These are phyloP conservation scores for Saksenaea oblongispora DNA, from an alignment of 371 early-diverging fungal genomes.

Conservation along the genomic window DNA sequence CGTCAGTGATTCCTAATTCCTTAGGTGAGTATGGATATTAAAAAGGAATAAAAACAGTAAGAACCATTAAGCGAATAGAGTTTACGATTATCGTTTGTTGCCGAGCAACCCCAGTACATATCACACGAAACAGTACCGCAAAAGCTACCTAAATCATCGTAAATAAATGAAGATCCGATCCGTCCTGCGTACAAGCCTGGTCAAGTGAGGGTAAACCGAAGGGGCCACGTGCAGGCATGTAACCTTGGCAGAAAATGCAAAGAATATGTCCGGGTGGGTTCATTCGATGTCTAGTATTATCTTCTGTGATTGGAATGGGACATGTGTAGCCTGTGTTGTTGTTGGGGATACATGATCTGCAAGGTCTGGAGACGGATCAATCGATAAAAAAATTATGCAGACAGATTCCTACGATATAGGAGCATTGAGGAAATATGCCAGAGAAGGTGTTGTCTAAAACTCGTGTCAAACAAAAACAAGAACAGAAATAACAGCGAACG, in stretches of 20 bases:
- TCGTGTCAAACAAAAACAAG: too few relatives aligned
- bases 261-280: constrained; percentile 16
- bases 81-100: constrained; percentile 6
- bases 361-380: constrained; percentile 6
- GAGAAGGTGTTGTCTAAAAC: too few relatives aligned
- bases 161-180: background rate
- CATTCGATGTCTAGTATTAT: background rate
- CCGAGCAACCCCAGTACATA: constrained; percentile 19
- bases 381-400: background rate
- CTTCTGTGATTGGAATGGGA: constrained; percentile 8
- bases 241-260: constrained; percentile 14
- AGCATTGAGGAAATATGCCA: too few relatives aligned
- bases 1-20: constrained; percentile 9
- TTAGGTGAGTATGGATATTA: background rate
- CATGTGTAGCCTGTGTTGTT: constrained; percentile 10
- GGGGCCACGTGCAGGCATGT: constrained; percentile 16
- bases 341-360: constrained; percentile 11
- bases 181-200: constrained; percentile 13
- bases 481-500: too few relatives aligned
- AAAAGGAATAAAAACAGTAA: background rate
- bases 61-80: constrained; percentile 19
- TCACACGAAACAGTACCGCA: constrained; percentile 26
- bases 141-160: constrained; percentile 13
- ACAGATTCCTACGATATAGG: background rate
- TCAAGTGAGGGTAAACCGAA: constrained; percentile 10